Conservation (phyloP, 192 early-diverging fungal genomes). For the Chytriomyces sp. region DNA sequence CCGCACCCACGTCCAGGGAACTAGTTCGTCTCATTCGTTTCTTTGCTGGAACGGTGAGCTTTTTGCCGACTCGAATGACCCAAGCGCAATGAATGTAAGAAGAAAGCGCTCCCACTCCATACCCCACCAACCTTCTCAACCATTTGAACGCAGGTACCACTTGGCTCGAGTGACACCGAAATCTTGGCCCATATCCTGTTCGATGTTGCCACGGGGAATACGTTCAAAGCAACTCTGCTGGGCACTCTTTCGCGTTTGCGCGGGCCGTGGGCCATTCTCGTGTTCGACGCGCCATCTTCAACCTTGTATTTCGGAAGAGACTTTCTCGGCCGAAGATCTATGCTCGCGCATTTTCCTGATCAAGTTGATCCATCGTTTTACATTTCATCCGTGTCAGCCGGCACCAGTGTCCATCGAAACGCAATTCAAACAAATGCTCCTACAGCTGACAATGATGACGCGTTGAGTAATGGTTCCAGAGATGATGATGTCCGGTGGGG, state of each 20-base stretch:
- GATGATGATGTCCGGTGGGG: conserved; percentile 29
- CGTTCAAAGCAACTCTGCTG: conserved; percentile 35
- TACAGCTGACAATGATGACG: conserved; percentile 11
- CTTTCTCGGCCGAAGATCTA: conserved; percentile 81
- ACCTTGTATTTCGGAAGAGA: conserved; percentile 85
- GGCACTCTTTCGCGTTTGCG: conserved; percentile 60
- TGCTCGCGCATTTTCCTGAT: conserved; percentile 64
- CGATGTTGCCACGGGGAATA: conserved; percentile 32
- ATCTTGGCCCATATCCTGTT: conserved; percentile 48
- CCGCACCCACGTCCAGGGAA: conserved; percentile 6
- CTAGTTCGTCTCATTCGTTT: neutral
- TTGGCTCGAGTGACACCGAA: conserved; percentile 65
- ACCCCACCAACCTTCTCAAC: too few relatives aligned
- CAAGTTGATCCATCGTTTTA: conserved; percentile 23
- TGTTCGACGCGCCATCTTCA: conserved; percentile 42
- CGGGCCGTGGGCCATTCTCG: conserved; percentile 85
- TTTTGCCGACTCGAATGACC: conserved; percentile 75
- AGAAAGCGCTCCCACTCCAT: too few relatives aligned
- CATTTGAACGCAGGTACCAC: conserved; percentile 27
- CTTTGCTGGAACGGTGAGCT: conserved; percentile 83
- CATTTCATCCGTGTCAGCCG: conserved; percentile 36
- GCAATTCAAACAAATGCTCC: neutral
- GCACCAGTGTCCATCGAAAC: neutral
- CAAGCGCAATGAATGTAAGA: too few relatives aligned
- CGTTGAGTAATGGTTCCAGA: conserved; percentile 5